These are phyloP conservation scores for Cordia subcordata DNA, from an alignment of 257 asterid genomes.

Conservation along the genomic window DNA sequence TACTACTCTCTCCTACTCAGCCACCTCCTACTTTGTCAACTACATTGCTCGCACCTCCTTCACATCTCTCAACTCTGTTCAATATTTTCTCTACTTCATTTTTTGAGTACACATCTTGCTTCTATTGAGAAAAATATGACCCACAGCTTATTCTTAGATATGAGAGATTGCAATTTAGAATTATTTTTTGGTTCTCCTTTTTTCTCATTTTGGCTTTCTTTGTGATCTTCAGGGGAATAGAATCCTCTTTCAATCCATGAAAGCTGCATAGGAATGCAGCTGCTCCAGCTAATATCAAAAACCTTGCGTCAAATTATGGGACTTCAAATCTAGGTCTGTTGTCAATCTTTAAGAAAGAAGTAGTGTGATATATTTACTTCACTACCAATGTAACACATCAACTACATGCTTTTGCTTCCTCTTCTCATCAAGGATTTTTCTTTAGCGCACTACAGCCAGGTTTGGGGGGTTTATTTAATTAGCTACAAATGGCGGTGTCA, in stretches of 20 bases:
- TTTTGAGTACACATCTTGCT: neutral
- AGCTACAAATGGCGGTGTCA: no score
- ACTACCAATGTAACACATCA: neutral
- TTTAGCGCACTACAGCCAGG: no score
- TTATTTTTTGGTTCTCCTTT: neutral
- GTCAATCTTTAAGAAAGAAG: neutral
- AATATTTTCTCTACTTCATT: neutral
- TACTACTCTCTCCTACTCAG: no score
- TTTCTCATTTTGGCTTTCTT: conserved; percentile 23
- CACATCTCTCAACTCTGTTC: no score
- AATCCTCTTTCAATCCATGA: conserved; percentile 36
- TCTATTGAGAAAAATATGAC: conserved; percentile 27
- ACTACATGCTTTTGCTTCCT: neutral
- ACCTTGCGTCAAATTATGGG: conserved; percentile 40
- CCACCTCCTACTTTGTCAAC: no score
- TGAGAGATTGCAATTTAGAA: conserved; percentile 2
- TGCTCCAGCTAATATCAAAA: conserved; percentile 54
- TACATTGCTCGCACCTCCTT: no score
- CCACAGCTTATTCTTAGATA: neutral
- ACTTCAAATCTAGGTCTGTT: conserved; percentile 51
- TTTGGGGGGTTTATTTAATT: no score
- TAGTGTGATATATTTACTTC: neutral
- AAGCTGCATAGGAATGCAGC: conserved; percentile 74
- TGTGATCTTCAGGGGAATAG: conserved; percentile 47
- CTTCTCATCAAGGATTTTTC: no score